These are phyloP conservation scores for Sporormia fimetaria DNA, from an alignment of 495 filamentous ascomycete species.

Conservation along the genomic window DNA sequence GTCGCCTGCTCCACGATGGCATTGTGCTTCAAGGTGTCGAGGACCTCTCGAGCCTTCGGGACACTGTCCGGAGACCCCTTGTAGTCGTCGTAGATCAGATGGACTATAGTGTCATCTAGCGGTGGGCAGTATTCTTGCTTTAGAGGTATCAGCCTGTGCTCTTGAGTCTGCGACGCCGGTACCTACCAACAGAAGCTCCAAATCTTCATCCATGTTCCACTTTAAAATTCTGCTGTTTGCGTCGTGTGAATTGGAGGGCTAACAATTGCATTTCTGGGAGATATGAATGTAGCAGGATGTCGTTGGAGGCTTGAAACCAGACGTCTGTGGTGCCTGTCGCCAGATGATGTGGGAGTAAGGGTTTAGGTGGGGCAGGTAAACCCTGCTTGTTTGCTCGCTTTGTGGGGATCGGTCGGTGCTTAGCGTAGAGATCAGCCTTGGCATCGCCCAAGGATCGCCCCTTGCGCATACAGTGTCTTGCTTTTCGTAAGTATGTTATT, in stretches of 20 bases:
- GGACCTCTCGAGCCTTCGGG: constrained; percentile 38
- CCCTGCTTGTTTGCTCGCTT: too few species aligned
- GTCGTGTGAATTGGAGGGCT: background rate
- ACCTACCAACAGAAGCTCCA: constrained; percentile 17
- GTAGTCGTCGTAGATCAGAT: constrained; percentile 57
- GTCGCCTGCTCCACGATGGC: constrained; percentile 54
- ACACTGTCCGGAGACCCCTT: constrained; percentile 43
- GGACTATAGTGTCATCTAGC: constrained; percentile 51
- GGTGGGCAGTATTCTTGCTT: constrained; percentile 49
- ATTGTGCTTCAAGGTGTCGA: constrained; percentile 48
- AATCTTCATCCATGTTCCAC: constrained; percentile 18
- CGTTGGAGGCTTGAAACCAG: too few species aligned
- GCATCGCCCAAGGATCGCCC: too few species aligned
- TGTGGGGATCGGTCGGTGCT: too few species aligned
- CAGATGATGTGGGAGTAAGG: too few species aligned
- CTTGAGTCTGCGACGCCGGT: background rate
- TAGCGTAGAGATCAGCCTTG: too few species aligned
- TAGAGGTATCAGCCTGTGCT: background rate
- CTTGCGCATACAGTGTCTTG: too few species aligned
- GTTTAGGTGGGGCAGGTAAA: too few species aligned
- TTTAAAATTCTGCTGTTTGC: constrained; percentile 7
- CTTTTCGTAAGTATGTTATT: too few species aligned
- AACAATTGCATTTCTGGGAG: too few species aligned
- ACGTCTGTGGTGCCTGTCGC: too few species aligned
- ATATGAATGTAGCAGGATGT: too few species aligned